Percentiles rank a stretch among this genome's conserved stretches.
phyloP scores from a whole-genome alignment of 768 basidiomycete genomes.

The Hygrocybe punicea region DNA sequence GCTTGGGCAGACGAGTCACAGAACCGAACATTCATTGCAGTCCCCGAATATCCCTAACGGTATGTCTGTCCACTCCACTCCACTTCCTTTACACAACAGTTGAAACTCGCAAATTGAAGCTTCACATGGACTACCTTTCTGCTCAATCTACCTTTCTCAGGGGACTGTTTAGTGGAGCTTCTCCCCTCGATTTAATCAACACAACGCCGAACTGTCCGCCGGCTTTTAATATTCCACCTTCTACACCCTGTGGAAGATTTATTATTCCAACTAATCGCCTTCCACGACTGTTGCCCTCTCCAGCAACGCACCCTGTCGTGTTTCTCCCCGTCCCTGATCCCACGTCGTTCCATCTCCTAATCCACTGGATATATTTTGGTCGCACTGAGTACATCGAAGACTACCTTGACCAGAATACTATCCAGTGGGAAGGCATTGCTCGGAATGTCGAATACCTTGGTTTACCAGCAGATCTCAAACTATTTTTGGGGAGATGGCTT shows the following conservation, averaged over 20 bases:
- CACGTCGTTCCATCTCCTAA: constrained; percentile 63
- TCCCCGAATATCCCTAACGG: constrained; percentile 61
- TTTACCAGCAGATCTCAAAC: constrained; percentile 69
- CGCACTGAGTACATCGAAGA: constrained; percentile 60
- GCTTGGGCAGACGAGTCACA: constrained; percentile 47
- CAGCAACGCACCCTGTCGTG: constrained; percentile 62
- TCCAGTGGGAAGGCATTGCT: constrained; percentile 84
- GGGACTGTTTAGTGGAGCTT: constrained; percentile 65
- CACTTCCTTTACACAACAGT: background rate
- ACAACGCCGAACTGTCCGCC: constrained; percentile 31
- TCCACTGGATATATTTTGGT: constrained; percentile 85
- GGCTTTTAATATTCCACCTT: constrained; percentile 18
- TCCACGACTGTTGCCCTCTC: constrained; percentile 68
- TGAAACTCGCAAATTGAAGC: constrained; percentile 37
- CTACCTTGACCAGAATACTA: constrained; percentile 57
- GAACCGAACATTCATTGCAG: constrained; percentile 50
- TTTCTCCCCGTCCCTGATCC: constrained; percentile 76
- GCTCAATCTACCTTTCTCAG: constrained; percentile 75
- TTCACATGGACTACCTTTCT: constrained; percentile 80
- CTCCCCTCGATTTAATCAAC: constrained; percentile 55
- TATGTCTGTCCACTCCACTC: constrained; percentile 24
- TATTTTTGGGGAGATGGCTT: constrained; percentile 76
- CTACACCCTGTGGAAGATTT: constrained; percentile 30
- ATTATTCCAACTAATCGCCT: constrained; percentile 49
- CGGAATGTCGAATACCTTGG: constrained; percentile 88